Conservation (phyloP, 768 basidiomycete species). For the Agaricus subrufescens region DNA sequence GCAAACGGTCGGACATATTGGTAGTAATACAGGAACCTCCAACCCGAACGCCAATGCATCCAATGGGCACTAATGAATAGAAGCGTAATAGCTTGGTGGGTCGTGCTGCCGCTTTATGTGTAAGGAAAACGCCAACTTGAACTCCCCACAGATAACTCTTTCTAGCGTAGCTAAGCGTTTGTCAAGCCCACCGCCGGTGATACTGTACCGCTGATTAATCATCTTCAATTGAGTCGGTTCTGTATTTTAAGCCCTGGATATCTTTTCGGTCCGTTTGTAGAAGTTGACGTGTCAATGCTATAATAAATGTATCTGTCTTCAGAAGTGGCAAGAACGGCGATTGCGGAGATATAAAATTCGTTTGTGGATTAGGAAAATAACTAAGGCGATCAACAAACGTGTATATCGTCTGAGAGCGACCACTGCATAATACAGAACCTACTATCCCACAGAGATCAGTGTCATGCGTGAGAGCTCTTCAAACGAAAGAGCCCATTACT, state of each 20-base stretch:
- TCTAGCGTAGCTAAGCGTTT: neutral
- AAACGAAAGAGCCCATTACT: no score
- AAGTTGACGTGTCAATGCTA: neutral
- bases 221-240: neutral
- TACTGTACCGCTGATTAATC: neutral
- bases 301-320: neutral
- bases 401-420: no score
- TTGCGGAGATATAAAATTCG: neutral
- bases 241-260: neutral
- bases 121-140: neutral
- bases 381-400: no score
- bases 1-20: neutral
- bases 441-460: no score
- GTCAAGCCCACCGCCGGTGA: neutral
- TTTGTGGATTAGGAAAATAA: neutral
- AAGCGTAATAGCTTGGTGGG: neutral
- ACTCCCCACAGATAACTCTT: neutral
- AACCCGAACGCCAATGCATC: neutral
- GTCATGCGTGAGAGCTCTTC: no score
- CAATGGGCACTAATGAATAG: neutral
- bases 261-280: neutral
- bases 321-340: neutral
- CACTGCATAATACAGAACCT: no score
- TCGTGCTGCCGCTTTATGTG: neutral
- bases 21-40: neutral